A percentile compares a stretch with the other conserved stretches of the same genome.
Evolutionary conservation across 805 yeast genomes (phyloP).

Genomic region (Myxozyma nipponensis): DNA sequence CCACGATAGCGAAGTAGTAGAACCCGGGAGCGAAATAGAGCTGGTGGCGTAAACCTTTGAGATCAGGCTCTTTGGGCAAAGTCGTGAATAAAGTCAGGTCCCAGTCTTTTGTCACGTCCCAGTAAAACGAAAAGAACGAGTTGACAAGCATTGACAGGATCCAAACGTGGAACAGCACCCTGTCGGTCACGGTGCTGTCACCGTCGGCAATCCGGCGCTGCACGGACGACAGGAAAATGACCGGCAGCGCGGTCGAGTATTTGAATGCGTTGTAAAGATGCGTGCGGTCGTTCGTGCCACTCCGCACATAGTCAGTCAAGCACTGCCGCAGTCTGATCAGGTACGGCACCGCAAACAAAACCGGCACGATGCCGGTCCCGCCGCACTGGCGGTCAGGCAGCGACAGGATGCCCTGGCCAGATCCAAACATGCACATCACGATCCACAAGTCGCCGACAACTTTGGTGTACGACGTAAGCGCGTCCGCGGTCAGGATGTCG

Average conservation of each 20-base stretch:
- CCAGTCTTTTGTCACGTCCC: conserved; percentile 96
- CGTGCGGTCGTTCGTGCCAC: conserved; percentile 43
- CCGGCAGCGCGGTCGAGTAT: conserved; percentile 63
- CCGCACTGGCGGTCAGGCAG: conserved; percentile 39
- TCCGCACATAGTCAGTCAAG: conserved; percentile 55
- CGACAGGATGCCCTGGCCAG: conserved; percentile 37
- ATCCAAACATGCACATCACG: conserved; percentile 48
- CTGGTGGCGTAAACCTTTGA: conserved; percentile 31
- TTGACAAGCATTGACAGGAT: conserved; percentile 51
- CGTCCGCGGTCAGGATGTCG: conserved; percentile 80
- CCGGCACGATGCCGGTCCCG: conserved; percentile 38
- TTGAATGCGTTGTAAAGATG: conserved; percentile 73
- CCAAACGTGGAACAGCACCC: conserved; percentile 15
- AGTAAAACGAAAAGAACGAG: conserved; percentile 71
- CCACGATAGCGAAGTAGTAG: conserved; percentile 54
- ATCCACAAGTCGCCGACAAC: conserved; percentile 66
- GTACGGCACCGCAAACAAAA: conserved; percentile 53
- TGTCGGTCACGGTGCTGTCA: neutral
- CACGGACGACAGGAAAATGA: conserved; percentile 39
- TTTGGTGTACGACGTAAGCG: conserved; percentile 74
- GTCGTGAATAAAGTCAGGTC: conserved; percentile 52
- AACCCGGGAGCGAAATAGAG: conserved; percentile 34
- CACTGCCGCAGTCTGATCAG: conserved; percentile 82
- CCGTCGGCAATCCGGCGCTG: conserved; percentile 26
- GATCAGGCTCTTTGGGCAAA: neutral